These are phyloP conservation scores for Corynascus novoguineensis DNA, from an alignment of 495 filamentous ascomycete species.

Conservation along the genomic window DNA sequence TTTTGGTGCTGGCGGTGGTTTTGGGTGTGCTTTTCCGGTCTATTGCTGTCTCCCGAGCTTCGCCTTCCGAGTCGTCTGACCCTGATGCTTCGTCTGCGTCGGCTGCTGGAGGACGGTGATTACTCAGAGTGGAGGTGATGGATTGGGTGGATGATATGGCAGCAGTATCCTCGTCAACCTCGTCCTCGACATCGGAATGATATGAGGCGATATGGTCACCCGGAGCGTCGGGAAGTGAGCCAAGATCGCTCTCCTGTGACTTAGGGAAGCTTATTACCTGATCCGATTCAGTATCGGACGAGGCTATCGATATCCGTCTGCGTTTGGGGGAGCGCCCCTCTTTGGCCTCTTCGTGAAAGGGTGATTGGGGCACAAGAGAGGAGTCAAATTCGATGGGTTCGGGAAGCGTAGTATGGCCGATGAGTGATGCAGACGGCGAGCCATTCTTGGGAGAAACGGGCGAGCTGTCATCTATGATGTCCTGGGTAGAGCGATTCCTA, in stretches of 20 bases:
- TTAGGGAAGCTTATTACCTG: conserved; percentile 2
- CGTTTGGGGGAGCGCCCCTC: conserved; percentile 25
- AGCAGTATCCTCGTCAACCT: conserved; percentile 4
- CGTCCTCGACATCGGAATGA: conserved; percentile 12
- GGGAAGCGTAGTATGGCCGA: conserved; percentile 11
- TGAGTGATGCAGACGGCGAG: conserved; percentile 11
- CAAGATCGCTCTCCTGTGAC: conserved; percentile 15
- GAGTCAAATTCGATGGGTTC: conserved; percentile 37
- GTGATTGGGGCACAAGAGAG: conserved; percentile 21
- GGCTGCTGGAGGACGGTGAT: background rate
- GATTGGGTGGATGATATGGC: background rate
- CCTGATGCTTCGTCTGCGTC: background rate
- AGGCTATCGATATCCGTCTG: conserved; percentile 24
- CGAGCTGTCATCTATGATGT: conserved; percentile 28
- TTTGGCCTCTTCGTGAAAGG: conserved; percentile 5
- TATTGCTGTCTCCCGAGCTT: background rate
- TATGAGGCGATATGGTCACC: conserved; percentile 9
- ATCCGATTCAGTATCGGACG: conserved; percentile 15
- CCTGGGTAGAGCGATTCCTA: conserved; percentile 22
- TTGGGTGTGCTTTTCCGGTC: background rate
- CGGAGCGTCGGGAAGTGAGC: conserved; percentile 23
- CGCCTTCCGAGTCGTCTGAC: background rate
- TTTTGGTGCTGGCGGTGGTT: conserved; percentile 10
- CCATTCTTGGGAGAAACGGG: conserved; percentile 11
- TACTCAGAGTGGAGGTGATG: background rate